These are phyloP conservation scores for Escovopsis sp. DNA, from an alignment of 2,329 filamentous ascomycete species.

Conservation along the genomic window DNA sequence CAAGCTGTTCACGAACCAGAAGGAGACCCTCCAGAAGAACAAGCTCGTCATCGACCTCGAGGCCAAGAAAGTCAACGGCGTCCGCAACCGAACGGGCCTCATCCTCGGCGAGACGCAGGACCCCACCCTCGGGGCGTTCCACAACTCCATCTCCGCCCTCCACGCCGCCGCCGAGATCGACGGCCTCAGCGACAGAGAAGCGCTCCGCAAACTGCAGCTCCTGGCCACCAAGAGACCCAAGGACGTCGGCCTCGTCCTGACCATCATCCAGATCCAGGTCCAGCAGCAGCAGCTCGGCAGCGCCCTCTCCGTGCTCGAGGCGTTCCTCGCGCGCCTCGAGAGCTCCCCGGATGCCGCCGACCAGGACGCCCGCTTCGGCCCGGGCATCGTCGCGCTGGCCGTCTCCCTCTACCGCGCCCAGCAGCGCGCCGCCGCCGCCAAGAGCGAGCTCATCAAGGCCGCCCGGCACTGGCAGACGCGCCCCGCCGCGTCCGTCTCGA, in stretches of 20 bases:
- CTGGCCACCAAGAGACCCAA: slow-evolving; percentile 59
- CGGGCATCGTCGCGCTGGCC: slow-evolving; percentile 67
- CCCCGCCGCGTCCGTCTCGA: slow-evolving; percentile 28
- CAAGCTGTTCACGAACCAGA: slow-evolving; percentile 59
- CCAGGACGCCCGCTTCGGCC: slow-evolving; percentile 62
- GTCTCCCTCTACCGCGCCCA: slow-evolving; percentile 67
- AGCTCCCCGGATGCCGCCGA: slow-evolving; percentile 39
- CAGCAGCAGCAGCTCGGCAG: slow-evolving; percentile 54
- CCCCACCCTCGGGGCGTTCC: slow-evolving; percentile 17
- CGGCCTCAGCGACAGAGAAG: slow-evolving; percentile 47
- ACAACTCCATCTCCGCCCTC: slow-evolving; percentile 31
- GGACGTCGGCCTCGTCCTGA: slow-evolving; percentile 68
- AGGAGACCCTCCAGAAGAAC: slow-evolving; percentile 40
- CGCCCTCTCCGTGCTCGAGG: slow-evolving; percentile 61
- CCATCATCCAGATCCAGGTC: slow-evolving; percentile 69
- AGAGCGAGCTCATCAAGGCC: slow-evolving; percentile 61
- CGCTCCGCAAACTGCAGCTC: slow-evolving; percentile 53
- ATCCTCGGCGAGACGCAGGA: slow-evolving; percentile 17
- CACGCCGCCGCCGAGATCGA: slow-evolving; percentile 61
- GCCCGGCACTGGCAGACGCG: slow-evolving; percentile 66
- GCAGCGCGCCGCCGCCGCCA: slow-evolving; percentile 57
- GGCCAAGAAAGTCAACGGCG: slow-evolving; percentile 52
- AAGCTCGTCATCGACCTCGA: slow-evolving; percentile 49
- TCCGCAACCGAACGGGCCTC: slow-evolving; percentile 32
- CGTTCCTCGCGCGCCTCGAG: slow-evolving; percentile 60